Evolutionary conservation across 306 rosid species (phyloP).

Genomic region (Benincasa hispida): DNA sequence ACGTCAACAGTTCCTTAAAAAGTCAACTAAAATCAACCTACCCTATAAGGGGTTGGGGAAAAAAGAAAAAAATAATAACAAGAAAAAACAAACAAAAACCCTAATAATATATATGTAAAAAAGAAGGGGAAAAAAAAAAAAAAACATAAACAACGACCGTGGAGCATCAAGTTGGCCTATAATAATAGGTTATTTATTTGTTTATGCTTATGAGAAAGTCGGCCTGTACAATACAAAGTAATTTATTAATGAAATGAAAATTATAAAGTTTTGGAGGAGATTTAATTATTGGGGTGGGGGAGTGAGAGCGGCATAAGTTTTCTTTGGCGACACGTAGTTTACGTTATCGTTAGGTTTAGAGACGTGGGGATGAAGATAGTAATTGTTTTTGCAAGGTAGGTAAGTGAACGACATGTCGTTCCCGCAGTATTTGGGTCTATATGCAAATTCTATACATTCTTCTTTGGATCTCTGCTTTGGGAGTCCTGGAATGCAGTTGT

Average conservation of each 20-base stretch:
- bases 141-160: neutral
- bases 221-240: neutral
- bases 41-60: too few species aligned
- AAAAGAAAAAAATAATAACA: too few species aligned
- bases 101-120: too few species aligned
- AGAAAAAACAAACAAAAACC: neutral
- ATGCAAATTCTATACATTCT: conserved; percentile 25
- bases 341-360: neutral
- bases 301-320: neutral
- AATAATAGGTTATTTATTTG: neutral
- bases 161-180: neutral
- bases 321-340: conserved; percentile 3
- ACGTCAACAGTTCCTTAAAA: neutral
- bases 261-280: too few species aligned
- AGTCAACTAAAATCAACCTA: neutral
- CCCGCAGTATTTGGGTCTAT: conserved; percentile 12
- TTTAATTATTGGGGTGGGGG: neutral
- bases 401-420: neutral
- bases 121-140: too few species aligned
- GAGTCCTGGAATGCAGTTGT: conserved; percentile 48
- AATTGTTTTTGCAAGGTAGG: conserved; percentile 28
- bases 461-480: conserved; percentile 20
- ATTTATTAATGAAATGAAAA: neutral
- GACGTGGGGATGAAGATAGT: neutral
- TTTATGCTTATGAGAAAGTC: neutral